Percentiles rank a stretch among this genome's conserved stretches.
These are phyloP conservation scores for Xanthoconium stramineum DNA, from an alignment of 768 basidiomycete species.

Conservation along the genomic window DNA sequence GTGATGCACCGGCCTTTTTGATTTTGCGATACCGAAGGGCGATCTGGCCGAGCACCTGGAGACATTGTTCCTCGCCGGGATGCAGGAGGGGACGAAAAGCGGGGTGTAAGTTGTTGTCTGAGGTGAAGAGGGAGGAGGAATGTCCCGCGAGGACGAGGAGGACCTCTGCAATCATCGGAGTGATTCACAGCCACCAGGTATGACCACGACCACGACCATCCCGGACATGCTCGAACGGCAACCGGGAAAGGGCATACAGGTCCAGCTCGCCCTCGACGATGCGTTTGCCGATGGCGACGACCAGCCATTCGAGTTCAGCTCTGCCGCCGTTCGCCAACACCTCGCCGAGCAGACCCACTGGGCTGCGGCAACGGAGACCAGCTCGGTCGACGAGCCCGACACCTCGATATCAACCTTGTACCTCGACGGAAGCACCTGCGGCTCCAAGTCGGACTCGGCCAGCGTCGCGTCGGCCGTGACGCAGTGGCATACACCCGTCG, in stretches of 20 bases:
- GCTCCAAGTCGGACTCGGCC: constrained; percentile 15
- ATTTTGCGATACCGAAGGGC: constrained; percentile 75
- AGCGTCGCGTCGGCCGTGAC: constrained; percentile 20
- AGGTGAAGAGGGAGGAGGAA: constrained; percentile 76
- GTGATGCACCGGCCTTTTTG: constrained; percentile 48
- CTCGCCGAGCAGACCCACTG: constrained; percentile 48
- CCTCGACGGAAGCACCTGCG: constrained; percentile 38
- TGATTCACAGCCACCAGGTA: constrained; percentile 8
- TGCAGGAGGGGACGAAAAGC: constrained; percentile 73
- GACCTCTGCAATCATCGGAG: constrained; percentile 70
- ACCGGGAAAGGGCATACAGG: constrained; percentile 23
- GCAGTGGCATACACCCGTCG: constrained; percentile 20
- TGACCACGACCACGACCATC: constrained; percentile 16
- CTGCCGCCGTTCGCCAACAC: constrained; percentile 60
- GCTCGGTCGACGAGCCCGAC: constrained; percentile 34
- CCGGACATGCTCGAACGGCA: constrained; percentile 19
- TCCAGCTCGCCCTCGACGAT: constrained; percentile 54
- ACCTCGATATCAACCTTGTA: constrained; percentile 59
- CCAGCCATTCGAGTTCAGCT: constrained; percentile 50
- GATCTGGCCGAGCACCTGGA: constrained; percentile 75
- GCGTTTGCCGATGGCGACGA: constrained; percentile 62
- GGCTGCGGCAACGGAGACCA: constrained; percentile 31
- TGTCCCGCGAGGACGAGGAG: constrained; percentile 86
- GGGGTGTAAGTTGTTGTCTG: constrained; percentile 55
- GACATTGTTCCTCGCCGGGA: constrained; percentile 82